Base-by-base conservation (phyloP, 305 asterid species). In the Fraxinus angustifolia region DNA sequence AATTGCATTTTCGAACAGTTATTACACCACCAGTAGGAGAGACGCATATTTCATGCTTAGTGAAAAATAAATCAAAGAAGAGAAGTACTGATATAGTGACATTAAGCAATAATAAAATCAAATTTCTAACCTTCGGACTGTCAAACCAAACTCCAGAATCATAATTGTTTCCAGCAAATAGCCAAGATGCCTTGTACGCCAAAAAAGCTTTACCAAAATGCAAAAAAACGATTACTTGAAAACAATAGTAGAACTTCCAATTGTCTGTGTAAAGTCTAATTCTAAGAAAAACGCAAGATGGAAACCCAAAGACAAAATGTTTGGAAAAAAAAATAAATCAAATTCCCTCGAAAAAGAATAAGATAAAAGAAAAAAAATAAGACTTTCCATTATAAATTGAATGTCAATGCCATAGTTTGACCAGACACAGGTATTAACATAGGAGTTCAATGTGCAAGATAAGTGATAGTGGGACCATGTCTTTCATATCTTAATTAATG, bases 111-210 rank as follows among this genome's bases (percentile, higher is more conserved):
- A 70, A 85, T 26, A 82, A 84, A 83, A 67, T 19, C 21, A 84
- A 28, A 26, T 36, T 60, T 70, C 96, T 90, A 72, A 96, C 99
- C 99, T 94, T 83, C 98, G 89, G 77, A 91, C 73, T 83, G 94
- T 83, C 88, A 94, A 89, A 80, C 99, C 99, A 88, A 96, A 94
- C 91, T 96, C 99, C 93, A 94, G 86, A 87, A 94, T 86, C 93
- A 91, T 88, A 82, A 92, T 86, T 0, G 99, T 83, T 93, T 94
- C 98, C 87, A 96, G 88, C 92, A 96, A 87, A 91, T 94, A 96
- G 81, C 99, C 98, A 76, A 91, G 87, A 87, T 93, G 85, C 90
- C 90, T 88, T 79, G 99, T 94, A 58, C 95, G 92, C 99, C 99
- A 96, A 87, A 92, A 96, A 85, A 96, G 93, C 99, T 96, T 67